phyloP scores from a whole-genome alignment of 2,329 filamentous ascomycete species.

The Gaeumannomyces tritici region DNA sequence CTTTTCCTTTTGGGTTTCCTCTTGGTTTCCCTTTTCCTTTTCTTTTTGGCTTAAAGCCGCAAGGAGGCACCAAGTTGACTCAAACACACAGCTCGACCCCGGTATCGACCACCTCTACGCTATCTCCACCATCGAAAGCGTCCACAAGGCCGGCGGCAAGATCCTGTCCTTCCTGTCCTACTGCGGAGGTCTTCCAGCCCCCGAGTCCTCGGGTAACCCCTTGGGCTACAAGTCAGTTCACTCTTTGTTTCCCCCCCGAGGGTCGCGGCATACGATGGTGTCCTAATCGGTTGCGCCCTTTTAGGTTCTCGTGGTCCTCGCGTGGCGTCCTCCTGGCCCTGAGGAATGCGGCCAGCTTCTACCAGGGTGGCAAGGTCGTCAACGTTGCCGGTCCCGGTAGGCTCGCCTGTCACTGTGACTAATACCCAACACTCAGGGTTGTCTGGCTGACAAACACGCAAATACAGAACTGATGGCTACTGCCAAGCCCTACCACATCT shows the following conservation, averaged over 20 bases:
- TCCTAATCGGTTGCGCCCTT: background rate
- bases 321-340: slow-evolving; percentile 83
- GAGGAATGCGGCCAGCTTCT: slow-evolving; percentile 76
- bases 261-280: slow-evolving; percentile 18
- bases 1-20: background rate
- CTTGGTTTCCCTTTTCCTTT: background rate
- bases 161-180: slow-evolving; percentile 73
- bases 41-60: background rate
- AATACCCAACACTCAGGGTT: background rate
- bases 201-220: slow-evolving; percentile 74
- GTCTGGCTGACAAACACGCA: slow-evolving; percentile 18
- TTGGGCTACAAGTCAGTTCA: slow-evolving; percentile 65
- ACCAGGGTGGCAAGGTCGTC: slow-evolving; percentile 67
- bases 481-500: slow-evolving; percentile 86
- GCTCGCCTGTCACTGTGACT: background rate
- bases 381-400: slow-evolving; percentile 43
- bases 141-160: slow-evolving; percentile 82
- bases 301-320: slow-evolving; percentile 33
- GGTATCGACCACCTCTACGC: slow-evolving; percentile 71
- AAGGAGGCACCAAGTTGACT: background rate
- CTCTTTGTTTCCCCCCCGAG: slow-evolving; percentile 46
- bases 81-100: slow-evolving; percentile 38
- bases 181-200: slow-evolving; percentile 70
- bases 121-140: slow-evolving; percentile 77
- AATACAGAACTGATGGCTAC: slow-evolving; percentile 69